phyloP scores from a whole-genome alignment of 1,139 yeast species.

The Blastobotrys indianensis region DNA sequence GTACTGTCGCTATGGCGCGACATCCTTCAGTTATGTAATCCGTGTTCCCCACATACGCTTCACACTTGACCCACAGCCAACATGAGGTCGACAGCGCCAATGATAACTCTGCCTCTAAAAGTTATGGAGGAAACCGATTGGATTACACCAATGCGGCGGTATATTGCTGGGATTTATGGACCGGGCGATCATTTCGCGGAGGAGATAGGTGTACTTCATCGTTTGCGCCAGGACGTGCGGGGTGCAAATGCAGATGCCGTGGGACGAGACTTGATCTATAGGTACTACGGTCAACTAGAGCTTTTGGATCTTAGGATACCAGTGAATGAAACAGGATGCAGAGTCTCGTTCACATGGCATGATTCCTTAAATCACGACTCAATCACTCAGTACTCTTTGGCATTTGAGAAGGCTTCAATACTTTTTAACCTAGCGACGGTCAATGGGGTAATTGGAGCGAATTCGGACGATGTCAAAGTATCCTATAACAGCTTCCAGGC shows the following conservation, averaged over 20 bases:
- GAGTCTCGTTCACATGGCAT: conserved; percentile 68
- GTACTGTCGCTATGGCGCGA: background rate
- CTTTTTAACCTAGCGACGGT: conserved; percentile 68
- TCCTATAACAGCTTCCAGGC: conserved; percentile 61
- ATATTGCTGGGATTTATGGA: conserved; percentile 62
- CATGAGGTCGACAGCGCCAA: conserved; percentile 17
- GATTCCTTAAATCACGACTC: conserved; percentile 60
- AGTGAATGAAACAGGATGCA: conserved; percentile 49
- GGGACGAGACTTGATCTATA: conserved; percentile 50
- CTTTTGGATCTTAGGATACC: conserved; percentile 73
- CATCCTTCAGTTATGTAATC: no score
- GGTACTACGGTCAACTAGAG: conserved; percentile 79
- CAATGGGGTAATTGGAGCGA: conserved; percentile 46
- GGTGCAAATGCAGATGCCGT: conserved; percentile 40
- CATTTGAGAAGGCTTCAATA: conserved; percentile 85
- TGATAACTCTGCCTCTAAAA: conserved; percentile 44
- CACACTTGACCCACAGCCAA: background rate
- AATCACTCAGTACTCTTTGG: conserved; percentile 59
- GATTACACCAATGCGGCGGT: conserved; percentile 55
- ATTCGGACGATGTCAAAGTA: conserved; percentile 48
- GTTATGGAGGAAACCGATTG: conserved; percentile 60
- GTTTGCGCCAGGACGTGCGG: conserved; percentile 55
- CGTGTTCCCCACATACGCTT: background rate
- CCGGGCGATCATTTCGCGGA: conserved; percentile 49
- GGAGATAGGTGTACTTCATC: conserved; percentile 52